Evolutionary conservation across 371 early-diverging fungal species (phyloP).

Genomic region (Haplosporangium sp.): DNA sequence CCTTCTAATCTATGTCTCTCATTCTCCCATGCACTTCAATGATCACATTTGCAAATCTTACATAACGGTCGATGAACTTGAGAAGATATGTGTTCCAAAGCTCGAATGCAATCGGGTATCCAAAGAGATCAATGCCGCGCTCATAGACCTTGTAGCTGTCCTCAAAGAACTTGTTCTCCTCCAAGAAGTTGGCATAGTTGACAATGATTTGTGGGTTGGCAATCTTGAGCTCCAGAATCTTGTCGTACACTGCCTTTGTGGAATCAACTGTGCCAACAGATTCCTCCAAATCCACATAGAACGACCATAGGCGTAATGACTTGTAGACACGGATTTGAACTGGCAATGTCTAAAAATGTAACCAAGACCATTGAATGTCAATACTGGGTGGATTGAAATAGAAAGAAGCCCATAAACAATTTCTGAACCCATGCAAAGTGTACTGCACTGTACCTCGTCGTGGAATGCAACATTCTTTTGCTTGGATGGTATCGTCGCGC

Average conservation of each 20-base stretch:
- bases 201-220: conserved; percentile 95
- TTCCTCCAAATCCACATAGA: conserved; percentile 96
- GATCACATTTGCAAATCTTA: conserved; percentile 49
- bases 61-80: conserved; percentile 87
- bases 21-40: neutral
- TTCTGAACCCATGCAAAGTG: neutral
- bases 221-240: conserved; percentile 92
- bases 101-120: conserved; percentile 96
- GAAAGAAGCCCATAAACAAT: neutral
- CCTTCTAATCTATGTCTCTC: neutral
- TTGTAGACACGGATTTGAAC: conserved; percentile 92
- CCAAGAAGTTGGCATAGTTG: conserved; percentile 92
- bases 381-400: neutral
- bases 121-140: conserved; percentile 95
- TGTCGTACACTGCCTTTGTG: conserved; percentile 90
- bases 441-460: conserved; percentile 59
- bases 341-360: conserved; percentile 59
- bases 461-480: conserved; percentile 61
- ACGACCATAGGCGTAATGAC: conserved; percentile 90
- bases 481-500: conserved; percentile 53
- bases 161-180: conserved; percentile 92
- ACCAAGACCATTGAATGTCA: too few relatives aligned
- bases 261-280: conserved; percentile 88
- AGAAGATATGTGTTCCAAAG: conserved; percentile 96
- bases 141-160: conserved; percentile 96